These are phyloP conservation scores for Metschnikowia amazonensis DNA, from an alignment of 805 yeast species.

Conservation along the genomic window DNA sequence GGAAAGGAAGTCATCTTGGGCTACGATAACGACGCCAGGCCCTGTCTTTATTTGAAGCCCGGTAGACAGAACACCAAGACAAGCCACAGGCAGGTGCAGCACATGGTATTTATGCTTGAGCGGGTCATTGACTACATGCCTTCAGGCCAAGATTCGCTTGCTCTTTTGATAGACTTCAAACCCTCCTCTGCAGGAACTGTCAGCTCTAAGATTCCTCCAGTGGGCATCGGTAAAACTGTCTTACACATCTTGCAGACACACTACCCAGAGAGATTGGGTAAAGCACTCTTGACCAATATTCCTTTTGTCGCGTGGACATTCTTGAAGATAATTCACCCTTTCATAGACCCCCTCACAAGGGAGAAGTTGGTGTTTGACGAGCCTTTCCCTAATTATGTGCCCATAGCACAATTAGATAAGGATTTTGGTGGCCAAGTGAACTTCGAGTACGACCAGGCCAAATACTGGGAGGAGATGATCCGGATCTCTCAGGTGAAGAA, in stretches of 20 bases:
- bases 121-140: slow-evolving; percentile 94
- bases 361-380: slow-evolving; percentile 91
- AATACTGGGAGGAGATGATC: slow-evolving; percentile 73
- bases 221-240: slow-evolving; percentile 86
- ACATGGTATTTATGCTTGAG: slow-evolving; percentile 88
- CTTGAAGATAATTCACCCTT: slow-evolving; percentile 86
- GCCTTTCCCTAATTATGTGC: slow-evolving; percentile 81
- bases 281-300: slow-evolving; percentile 85
- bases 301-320: slow-evolving; percentile 95
- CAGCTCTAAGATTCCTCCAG: slow-evolving; percentile 74
- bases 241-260: slow-evolving; percentile 92
- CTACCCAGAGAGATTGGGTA: slow-evolving; percentile 95
- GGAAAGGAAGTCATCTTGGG: slow-evolving; percentile 94
- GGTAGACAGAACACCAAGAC: slow-evolving; percentile 95
- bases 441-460: slow-evolving; percentile 75
- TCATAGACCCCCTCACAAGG: slow-evolving; percentile 91
- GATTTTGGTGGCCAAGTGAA: slow-evolving; percentile 83
- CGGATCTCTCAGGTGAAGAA: slow-evolving; percentile 58
- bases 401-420: slow-evolving; percentile 73
- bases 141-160: slow-evolving; percentile 90
- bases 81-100: slow-evolving; percentile 90
- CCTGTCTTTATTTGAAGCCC: slow-evolving; percentile 87
- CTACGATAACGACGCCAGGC: slow-evolving; percentile 83
- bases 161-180: slow-evolving; percentile 88
- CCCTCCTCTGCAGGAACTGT: slow-evolving; percentile 60